Base-by-base conservation (phyloP, 768 basidiomycete genomes). In the Pleurotus eryngii region DNA sequence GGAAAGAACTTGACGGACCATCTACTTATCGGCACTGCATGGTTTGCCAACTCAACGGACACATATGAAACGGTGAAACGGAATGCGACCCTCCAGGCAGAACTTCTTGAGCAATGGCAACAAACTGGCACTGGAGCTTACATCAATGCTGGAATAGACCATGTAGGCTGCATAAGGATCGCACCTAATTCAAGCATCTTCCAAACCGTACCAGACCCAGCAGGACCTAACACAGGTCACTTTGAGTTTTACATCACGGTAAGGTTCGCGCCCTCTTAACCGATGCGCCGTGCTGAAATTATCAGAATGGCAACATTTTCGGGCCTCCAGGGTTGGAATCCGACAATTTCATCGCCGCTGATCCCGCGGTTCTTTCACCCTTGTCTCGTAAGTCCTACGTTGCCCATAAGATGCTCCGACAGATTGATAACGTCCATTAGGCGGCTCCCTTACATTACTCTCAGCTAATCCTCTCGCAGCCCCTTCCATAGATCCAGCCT, bases 1-100 rank as follows among this genome's bases (percentile, higher is more conserved):
- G 76, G 75, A 11, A 60, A 69, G 54, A 73, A 74, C 54, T 59
- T 74, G 3, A 56, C 65, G 8, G 73, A 76, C 47, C 75, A 76
- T 39, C 61, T 67, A 22, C 39, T 63, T 20, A 40, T 57, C 46
- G 22, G 24, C 40, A 24, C 24, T 22, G n/a, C 20, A 9, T 68
- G 64, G 56, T 64, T 66, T n/a, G 68, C 68, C 14, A 64, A 67
- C 20, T 61, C 63, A 4, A 62, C 60, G 1, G 61, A 66, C 12
- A 73, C 67, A 1, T 59, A 65, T 12, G 71, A 74, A 50, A 24
- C 51, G 39, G 59, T 70, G 26, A 46, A 61, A 27, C 61, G 68
- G 12, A 64, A 71, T 49, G 51, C 66, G 1, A 63, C 65, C 1
- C 59, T 67, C 1, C 57, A 62, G 11, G 58, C 58, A 8, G 63